phyloP scores from a whole-genome alignment of 148 eudicot genomes.

The Silene conica region DNA sequence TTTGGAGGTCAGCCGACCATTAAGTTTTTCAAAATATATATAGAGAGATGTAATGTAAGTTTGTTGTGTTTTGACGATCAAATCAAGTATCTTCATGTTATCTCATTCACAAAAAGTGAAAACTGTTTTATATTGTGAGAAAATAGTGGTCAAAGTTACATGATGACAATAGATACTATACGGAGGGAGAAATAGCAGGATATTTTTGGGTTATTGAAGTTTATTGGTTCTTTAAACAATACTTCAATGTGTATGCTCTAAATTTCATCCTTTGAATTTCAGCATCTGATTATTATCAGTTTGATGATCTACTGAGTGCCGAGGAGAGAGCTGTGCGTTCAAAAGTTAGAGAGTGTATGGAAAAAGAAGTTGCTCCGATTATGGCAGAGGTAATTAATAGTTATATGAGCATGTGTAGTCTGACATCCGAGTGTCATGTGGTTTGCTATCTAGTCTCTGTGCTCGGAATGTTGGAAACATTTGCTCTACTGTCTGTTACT shows the following conservation, averaged over 20 bases:
- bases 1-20: no score
- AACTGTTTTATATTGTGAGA: not conserved
- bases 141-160: not conserved
- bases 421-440: not conserved
- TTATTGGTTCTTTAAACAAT: not conserved
- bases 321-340: slow-evolving; percentile 59
- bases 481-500: not conserved
- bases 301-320: slow-evolving; percentile 69
- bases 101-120: not conserved
- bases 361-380: slow-evolving; percentile 82
- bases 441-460: slow-evolving; percentile 1
- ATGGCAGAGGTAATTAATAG: slow-evolving; percentile 68
- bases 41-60: not conserved
- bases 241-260: slow-evolving; percentile 6
- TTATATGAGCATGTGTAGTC: not conserved
- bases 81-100: no score
- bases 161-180: not conserved
- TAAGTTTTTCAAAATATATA: no score
- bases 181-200: not conserved
- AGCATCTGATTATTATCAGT: slow-evolving; percentile 87
- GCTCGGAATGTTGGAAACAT: not conserved
- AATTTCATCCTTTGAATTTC: slow-evolving; percentile 31
- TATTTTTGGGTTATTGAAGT: not conserved
- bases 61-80: not conserved
- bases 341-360: slow-evolving; percentile 83